Percentiles rank a stretch among this genome's conserved stretches.
These are phyloP conservation scores for Citrus inodora DNA, from an alignment of 345 rosid genomes.

Conservation along the genomic window DNA sequence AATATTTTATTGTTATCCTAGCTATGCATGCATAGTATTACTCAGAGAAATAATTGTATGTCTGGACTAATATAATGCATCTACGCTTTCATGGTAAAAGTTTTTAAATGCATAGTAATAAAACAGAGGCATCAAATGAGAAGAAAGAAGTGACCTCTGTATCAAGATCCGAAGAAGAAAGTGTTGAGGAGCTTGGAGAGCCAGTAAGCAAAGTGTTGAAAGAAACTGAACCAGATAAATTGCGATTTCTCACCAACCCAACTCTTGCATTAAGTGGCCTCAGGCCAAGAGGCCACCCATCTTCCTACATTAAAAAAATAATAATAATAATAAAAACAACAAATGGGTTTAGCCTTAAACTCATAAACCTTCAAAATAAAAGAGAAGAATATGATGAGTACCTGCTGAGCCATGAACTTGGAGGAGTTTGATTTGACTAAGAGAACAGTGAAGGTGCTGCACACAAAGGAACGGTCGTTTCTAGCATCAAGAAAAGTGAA, in stretches of 20 bases:
- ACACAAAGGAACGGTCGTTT: background rate
- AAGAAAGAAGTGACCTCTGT: conserved; percentile 46
- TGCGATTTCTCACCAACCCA: conserved; percentile 51
- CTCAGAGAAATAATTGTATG: no score
- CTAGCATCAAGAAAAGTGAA: background rate
- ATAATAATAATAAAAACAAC: background rate
- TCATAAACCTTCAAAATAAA: background rate
- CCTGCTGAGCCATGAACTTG: conserved; percentile 25
- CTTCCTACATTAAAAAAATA: conserved; percentile 39
- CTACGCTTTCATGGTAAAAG: background rate
- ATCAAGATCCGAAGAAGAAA: conserved; percentile 72
- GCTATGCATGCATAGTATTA: no score
- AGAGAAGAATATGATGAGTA: background rate
- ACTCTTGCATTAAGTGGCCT: conserved; percentile 71
- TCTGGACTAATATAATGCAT: background rate
- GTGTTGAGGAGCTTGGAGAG: conserved; percentile 43
- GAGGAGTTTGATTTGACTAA: background rate
- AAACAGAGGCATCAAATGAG: background rate
- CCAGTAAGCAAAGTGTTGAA: conserved; percentile 60
- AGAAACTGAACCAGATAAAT: conserved; percentile 60
- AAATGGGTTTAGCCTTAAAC: background rate
- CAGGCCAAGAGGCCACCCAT: conserved; percentile 88
- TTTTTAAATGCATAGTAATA: background rate
- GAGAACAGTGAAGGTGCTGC: background rate
- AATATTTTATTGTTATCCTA: no score